Percentiles rank a stretch among this genome's conserved stretches.
Conservation (phyloP, 192 early-diverging fungal genomes). For the Neocallimastix lanati region DNA sequence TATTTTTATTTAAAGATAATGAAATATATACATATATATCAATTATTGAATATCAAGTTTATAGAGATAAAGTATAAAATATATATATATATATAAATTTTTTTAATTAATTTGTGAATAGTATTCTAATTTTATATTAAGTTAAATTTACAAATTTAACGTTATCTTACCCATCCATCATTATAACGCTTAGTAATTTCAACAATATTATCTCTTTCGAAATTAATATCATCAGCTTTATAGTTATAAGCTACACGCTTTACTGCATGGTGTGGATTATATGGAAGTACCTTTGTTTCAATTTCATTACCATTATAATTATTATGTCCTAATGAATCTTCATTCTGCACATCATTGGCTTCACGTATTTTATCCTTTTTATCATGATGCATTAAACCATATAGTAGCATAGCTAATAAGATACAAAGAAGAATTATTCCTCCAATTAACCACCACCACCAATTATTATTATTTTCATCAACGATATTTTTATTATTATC, state of each 20-base stretch:
- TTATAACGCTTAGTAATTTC: neutral
- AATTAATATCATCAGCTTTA: neutral
- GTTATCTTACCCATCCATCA: neutral
- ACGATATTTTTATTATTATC: no score
- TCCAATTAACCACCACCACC: neutral
- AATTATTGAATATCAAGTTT: no score
- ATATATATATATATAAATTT: no score
- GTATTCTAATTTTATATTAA: no score
- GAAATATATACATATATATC: no score
- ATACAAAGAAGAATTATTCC: neutral
- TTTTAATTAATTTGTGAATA: no score
- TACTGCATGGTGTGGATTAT: neutral
- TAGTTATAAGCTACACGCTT: neutral
- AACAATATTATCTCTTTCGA: neutral
- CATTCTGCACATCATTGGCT: neutral
- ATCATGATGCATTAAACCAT: neutral
- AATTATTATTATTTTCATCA: no score
- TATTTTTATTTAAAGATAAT: no score
- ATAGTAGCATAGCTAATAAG: neutral
- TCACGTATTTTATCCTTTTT: neutral
- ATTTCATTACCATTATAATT: no score
- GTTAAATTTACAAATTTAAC: no score
- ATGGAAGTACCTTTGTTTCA: neutral
- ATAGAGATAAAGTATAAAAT: no score
- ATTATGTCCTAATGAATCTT: no score